These are phyloP conservation scores for Pezicula neosporulosa DNA, from an alignment of 2,329 filamentous ascomycete genomes.

Conservation along the genomic window DNA sequence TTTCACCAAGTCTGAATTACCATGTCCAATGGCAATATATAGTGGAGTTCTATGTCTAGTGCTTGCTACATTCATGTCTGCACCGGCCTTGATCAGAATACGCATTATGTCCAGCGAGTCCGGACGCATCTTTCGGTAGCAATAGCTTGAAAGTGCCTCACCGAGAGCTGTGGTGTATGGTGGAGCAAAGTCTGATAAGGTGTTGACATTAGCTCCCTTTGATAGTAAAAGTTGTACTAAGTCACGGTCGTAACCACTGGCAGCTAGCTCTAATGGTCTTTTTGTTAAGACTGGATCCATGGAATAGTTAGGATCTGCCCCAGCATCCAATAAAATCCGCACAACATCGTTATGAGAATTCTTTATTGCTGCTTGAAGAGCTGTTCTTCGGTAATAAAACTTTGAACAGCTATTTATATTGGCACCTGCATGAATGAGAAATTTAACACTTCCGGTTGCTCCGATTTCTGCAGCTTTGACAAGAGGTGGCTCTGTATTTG, in stretches of 20 bases:
- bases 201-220: constrained; percentile 6
- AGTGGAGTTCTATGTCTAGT: constrained; percentile 3
- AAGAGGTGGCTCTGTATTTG: constrained; percentile 4
- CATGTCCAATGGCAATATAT: too few species aligned
- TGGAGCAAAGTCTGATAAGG: background rate
- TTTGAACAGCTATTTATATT: constrained; percentile 2
- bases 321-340: background rate
- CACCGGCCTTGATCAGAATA: too few species aligned
- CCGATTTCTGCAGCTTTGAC: background rate
- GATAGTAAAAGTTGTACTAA: constrained; percentile 3
- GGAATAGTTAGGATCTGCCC: background rate
- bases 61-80: too few species aligned
- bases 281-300: too few species aligned
- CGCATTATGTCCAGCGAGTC: too few species aligned
- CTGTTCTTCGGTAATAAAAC: background rate
- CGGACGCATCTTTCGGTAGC: background rate
- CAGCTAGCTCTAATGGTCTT: constrained; percentile 4
- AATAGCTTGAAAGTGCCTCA: background rate
- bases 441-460: background rate
- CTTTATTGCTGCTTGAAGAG: constrained; percentile 7
- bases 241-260: background rate
- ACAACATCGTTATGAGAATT: background rate
- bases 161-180: background rate
- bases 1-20: background rate
- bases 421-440: constrained; percentile 6